phyloP scores from a whole-genome alignment of 192 early-diverging fungal genomes.

The Coemansia sp. region DNA sequence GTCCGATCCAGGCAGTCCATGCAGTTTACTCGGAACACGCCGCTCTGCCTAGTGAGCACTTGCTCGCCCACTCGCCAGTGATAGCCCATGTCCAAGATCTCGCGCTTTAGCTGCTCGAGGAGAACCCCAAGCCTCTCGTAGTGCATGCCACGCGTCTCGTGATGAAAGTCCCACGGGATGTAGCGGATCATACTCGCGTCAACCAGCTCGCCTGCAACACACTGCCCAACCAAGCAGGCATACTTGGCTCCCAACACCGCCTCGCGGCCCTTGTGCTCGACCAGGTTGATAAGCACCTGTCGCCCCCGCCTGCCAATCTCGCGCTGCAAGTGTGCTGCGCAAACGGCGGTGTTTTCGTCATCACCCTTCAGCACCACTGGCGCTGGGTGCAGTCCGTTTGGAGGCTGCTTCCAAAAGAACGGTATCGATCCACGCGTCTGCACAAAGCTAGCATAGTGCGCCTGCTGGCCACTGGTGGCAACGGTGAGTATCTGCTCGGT shows the following conservation, averaged over 20 bases:
- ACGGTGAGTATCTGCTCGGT: slow-evolving; percentile 85
- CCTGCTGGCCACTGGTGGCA: slow-evolving; percentile 35
- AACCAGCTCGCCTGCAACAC: slow-evolving; percentile 37
- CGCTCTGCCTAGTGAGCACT: slow-evolving; percentile 43
- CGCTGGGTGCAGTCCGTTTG: slow-evolving; percentile 66
- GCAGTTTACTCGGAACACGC: slow-evolving; percentile 80
- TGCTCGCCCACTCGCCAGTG: slow-evolving; percentile 30
- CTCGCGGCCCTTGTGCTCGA: slow-evolving; percentile 68
- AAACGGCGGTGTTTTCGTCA: slow-evolving; percentile 56
- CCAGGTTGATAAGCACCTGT: slow-evolving; percentile 63
- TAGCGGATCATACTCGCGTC: slow-evolving; percentile 56
- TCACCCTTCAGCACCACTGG: slow-evolving; percentile 58
- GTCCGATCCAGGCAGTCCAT: slow-evolving; percentile 99
- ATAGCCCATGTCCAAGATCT: slow-evolving; percentile 66
- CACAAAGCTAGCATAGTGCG: slow-evolving; percentile 71
- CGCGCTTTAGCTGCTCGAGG: slow-evolving; percentile 62
- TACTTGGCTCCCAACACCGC: slow-evolving; percentile 62
- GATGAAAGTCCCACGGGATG: slow-evolving; percentile 93
- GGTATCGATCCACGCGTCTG: slow-evolving; percentile 92
- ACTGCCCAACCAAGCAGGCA: slow-evolving; percentile 54
- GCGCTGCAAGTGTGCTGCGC: slow-evolving; percentile 58
- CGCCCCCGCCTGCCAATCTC: slow-evolving; percentile 56
- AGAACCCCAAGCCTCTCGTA: slow-evolving; percentile 85
- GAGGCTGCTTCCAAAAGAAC: slow-evolving; percentile 71
- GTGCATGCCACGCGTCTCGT: slow-evolving; percentile 86